phyloP scores from a whole-genome alignment of 2,329 filamentous ascomycete genomes.

The Mycosphaerella sp. region DNA sequence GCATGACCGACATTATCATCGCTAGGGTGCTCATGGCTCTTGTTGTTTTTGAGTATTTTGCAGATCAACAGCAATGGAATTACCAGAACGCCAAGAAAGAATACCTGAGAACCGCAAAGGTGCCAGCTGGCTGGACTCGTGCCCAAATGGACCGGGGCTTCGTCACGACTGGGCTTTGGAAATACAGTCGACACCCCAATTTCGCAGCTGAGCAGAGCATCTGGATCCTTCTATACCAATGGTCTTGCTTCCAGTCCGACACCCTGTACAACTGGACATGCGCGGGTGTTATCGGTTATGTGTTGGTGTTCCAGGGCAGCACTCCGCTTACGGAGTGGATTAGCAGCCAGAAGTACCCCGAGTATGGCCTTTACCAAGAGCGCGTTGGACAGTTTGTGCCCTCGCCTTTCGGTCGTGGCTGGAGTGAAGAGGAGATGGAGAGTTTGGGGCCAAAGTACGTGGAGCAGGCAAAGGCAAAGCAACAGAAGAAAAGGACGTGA shows the following conservation, averaged over 20 bases:
- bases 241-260: slow-evolving; percentile 69
- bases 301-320: slow-evolving; percentile 81
- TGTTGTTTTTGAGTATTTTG: slow-evolving; percentile 65
- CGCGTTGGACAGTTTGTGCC: slow-evolving; percentile 81
- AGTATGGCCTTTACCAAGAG: slow-evolving; percentile 78
- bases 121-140: slow-evolving; percentile 53
- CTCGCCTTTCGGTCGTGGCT: slow-evolving; percentile 33
- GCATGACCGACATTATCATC: slow-evolving; percentile 52
- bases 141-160: slow-evolving; percentile 87
- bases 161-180: slow-evolving; percentile 75
- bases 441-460: slow-evolving; percentile 11
- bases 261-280: slow-evolving; percentile 72
- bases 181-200: slow-evolving; percentile 86
- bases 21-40: slow-evolving; percentile 50
- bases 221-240: slow-evolving; percentile 84
- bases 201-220: slow-evolving; percentile 87
- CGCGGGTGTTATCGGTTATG: slow-evolving; percentile 60
- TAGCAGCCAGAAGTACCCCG: slow-evolving; percentile 73
- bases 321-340: slow-evolving; percentile 82
- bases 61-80: slow-evolving; percentile 89
- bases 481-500: slow-evolving; percentile 3
- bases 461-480: slow-evolving; percentile 11
- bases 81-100: slow-evolving; percentile 75
- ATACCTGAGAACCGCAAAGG: slow-evolving; percentile 66
- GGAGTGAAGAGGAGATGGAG: slow-evolving; percentile 29